Conservation (phyloP, 2,329 filamentous ascomycete genomes). For the Penicillium hesseltinei region DNA sequence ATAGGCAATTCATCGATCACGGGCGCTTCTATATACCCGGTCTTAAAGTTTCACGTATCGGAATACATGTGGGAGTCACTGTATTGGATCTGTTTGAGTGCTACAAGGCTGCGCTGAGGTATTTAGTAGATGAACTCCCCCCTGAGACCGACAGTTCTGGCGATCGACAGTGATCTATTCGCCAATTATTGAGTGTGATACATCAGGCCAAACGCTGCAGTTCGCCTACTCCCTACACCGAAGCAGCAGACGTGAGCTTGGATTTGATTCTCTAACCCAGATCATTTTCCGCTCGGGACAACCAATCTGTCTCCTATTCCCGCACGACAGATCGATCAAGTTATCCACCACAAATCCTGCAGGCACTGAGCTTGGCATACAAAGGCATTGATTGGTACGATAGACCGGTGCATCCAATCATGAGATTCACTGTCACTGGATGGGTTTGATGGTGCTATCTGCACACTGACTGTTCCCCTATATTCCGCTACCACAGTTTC, state of each 20-base stretch:
- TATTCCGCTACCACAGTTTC: neutral
- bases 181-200: neutral
- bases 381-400: neutral
- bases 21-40: neutral
- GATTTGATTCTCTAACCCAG: neutral
- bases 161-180: neutral
- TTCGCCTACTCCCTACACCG: neutral
- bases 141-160: neutral
- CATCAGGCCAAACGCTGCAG: neutral
- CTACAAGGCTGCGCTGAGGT: neutral
- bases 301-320: neutral
- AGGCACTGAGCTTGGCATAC: constrained; percentile 16
- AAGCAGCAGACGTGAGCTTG: neutral
- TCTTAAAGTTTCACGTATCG: no score
- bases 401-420: neutral
- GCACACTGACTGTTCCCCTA: neutral
- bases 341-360: neutral
- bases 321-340: neutral
- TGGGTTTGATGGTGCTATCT: neutral
- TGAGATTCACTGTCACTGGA: neutral
- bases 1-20: neutral
- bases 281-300: neutral
- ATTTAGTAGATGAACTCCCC: neutral
- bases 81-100: neutral
- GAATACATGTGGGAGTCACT: neutral